Evolutionary conservation across 345 rosid species (phyloP).

Genomic region (Hibiscus tridactylites): DNA sequence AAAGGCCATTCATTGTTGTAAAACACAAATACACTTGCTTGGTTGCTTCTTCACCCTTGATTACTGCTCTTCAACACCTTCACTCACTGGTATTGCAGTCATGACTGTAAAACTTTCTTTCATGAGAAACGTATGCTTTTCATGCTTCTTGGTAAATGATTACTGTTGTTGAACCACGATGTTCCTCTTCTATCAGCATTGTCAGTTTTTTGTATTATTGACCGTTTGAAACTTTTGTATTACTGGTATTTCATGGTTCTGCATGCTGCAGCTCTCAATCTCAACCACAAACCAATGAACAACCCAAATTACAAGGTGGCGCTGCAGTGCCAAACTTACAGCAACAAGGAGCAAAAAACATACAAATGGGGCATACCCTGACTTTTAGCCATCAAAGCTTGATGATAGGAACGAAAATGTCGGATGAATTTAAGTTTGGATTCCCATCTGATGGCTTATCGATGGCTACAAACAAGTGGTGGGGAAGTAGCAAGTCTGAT

Average conservation of each 20-base stretch:
- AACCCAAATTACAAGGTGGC: conserved; percentile 20
- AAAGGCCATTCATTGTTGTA: background rate
- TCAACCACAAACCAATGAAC: conserved; percentile 13
- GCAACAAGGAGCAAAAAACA: conserved; percentile 25
- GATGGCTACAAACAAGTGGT: conserved; percentile 49
- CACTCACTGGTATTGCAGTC: background rate
- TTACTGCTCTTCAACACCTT: background rate
- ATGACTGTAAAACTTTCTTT: background rate
- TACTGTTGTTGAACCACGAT: background rate
- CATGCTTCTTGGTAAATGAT: background rate
- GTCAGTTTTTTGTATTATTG: background rate
- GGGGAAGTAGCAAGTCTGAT: conserved; percentile 40
- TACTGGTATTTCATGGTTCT: background rate
- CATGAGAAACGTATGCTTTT: background rate
- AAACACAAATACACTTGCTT: background rate
- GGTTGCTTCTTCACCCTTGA: background rate
- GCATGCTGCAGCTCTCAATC: conserved; percentile 16
- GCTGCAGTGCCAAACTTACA: background rate
- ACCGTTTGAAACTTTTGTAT: background rate
- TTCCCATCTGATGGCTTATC: conserved; percentile 62
- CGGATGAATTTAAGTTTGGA: conserved; percentile 64
- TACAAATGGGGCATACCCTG: conserved; percentile 14
- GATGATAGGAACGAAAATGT: conserved; percentile 24
- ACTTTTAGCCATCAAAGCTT: conserved; percentile 14
- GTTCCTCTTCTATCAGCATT: background rate